These are phyloP conservation scores for Shiraia sp. DNA, from an alignment of 2,329 filamentous ascomycete species.

Conservation along the genomic window DNA sequence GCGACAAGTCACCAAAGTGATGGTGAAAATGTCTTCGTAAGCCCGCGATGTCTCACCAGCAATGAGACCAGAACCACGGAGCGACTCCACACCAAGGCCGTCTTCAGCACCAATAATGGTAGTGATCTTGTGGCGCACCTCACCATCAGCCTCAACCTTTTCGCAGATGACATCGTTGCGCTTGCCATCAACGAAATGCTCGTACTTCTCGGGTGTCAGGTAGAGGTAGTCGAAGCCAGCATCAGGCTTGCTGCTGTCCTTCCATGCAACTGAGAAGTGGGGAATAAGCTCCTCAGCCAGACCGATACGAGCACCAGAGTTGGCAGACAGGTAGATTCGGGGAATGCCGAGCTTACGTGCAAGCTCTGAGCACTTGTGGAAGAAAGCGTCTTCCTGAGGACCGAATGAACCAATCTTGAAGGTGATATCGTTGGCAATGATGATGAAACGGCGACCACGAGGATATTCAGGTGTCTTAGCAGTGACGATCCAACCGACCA, in stretches of 20 bases:
- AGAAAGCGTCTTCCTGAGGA: constrained; percentile 95
- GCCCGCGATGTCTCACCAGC: constrained; percentile 95
- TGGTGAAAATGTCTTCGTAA: constrained; percentile 98
- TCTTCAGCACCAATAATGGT: constrained; percentile 93
- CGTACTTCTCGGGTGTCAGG: constrained; percentile 82
- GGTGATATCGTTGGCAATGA: constrained; percentile 98
- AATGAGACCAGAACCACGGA: constrained; percentile 96
- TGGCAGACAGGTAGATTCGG: constrained; percentile 96
- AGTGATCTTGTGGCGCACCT: constrained; percentile 90
- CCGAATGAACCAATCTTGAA: constrained; percentile 99
- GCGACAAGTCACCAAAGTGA: constrained; percentile 95
- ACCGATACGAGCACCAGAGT: constrained; percentile 96
- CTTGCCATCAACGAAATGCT: constrained; percentile 79
- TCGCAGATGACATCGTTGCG: constrained; percentile 83
- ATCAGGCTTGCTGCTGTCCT: constrained; percentile 78
- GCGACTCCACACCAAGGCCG: constrained; percentile 94
- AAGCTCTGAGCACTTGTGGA: constrained; percentile 97
- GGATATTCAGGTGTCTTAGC: constrained; percentile 96
- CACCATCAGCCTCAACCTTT: constrained; percentile 80
- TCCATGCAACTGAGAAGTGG: constrained; percentile 97
- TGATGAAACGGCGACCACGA: constrained; percentile 85
- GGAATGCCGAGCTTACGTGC: constrained; percentile 93
- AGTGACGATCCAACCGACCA: constrained; percentile 97
- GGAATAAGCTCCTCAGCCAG: constrained; percentile 96
- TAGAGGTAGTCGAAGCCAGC: constrained; percentile 97